Evolutionary conservation across 257 asterid genomes (phyloP), one percentile per base, ranked within the genome.

Genomic region (Petunia axillaris): DNA sequence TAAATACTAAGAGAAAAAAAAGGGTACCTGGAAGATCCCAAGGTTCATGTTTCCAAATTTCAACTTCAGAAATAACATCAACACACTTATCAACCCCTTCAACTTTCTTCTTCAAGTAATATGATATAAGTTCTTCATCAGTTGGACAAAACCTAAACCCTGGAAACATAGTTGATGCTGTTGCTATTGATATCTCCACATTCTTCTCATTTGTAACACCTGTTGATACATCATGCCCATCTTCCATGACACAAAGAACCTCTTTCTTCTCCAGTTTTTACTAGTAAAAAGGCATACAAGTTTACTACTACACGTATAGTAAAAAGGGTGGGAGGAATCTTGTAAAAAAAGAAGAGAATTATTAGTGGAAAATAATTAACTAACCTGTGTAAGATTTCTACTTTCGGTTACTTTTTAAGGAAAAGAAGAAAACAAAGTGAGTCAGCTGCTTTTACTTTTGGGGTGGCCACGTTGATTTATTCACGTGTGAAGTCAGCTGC

Each of bases 61-160:
- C 98, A 76, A 95, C 91, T 83, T 91, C 93, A 11, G 97, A 83
- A 63, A 93, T 95, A 3, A 93, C 88, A 59, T 90, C 93, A 68
- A 91, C 91, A 73, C 85, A 82, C 7, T 86, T 83, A 38, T 87
- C 85, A 41, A 78, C 80, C 5, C 97, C 94, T 36, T 85, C 86
- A 63, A 93, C 79, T 88, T 93, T 95, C 81, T 83, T 92, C 85
- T 79, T 88, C 54, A 95, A 85, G 85, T 95, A 95, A 84, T 89
- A 89, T 25, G 90, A 83, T 80, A 95, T 90, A 38, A 94, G 55
- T 63, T 95, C 99, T 81, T 92, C 97, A 75, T 95, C 98, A 0
- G 98, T 92, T 0, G 99, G 99, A 8, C 91, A 90, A 74, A 95
- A 95, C 2, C 98, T 84, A 79, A 93, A 95, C 50, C 99, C 97